Evolutionary conservation across 345 rosid species (phyloP).

Genomic region (Rubroshorea leprosula): DNA sequence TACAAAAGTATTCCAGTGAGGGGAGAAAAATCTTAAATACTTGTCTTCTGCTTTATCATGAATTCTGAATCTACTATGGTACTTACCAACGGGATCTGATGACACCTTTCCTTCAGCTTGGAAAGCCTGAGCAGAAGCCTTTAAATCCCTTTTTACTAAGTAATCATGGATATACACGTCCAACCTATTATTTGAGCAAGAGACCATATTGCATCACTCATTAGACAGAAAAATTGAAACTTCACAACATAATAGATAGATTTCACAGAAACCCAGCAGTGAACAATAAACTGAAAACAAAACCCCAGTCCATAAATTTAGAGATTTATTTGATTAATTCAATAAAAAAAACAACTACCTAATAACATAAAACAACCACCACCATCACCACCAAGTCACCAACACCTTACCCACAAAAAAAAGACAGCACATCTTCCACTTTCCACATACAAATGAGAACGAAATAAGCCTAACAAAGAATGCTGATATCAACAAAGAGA

Average conservation of each 20-base stretch:
- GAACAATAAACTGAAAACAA: background rate
- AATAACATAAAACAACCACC: background rate
- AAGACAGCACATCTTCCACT: background rate
- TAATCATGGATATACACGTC: constrained; percentile 98
- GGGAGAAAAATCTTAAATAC: background rate
- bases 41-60: background rate
- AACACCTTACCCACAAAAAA: background rate
- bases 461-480: constrained; percentile 15
- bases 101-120: constrained; percentile 97
- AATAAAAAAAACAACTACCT: background rate
- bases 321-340: background rate
- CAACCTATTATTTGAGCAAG: constrained; percentile 48
- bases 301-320: background rate
- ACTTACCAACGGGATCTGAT: constrained; percentile 93
- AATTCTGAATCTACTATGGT: constrained; percentile 16
- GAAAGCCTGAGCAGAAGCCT: constrained; percentile 97
- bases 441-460: constrained; percentile 9
- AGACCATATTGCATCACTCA: constrained; percentile 2
- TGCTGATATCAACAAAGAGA: constrained; percentile 13
- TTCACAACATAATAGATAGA: constrained; percentile 1
- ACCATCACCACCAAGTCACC: background rate
- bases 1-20: background rate
- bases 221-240: background rate
- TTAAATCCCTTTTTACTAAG: constrained; percentile 86
- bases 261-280: too few relatives aligned